phyloP scores from a whole-genome alignment of 164 flowering plant genomes.

The Macadamia integrifolia region DNA sequence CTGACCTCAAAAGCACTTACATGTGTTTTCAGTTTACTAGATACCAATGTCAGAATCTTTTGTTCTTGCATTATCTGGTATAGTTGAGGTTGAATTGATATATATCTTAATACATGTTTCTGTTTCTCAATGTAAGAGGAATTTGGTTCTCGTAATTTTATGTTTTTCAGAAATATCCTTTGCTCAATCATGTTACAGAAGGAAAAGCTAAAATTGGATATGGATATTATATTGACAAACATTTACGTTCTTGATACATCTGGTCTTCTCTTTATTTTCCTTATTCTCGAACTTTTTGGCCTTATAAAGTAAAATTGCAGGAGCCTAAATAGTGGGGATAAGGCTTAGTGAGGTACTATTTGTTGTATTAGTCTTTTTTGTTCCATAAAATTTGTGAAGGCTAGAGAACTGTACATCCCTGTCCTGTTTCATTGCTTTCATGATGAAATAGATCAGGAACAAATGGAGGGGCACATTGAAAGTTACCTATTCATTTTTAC shows the following conservation, averaged over 20 bases:
- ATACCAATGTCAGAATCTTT: neutral
- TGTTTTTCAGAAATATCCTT: neutral
- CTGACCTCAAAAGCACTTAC: neutral
- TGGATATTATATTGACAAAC: no score
- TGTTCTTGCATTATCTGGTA: slow-evolving; percentile 5
- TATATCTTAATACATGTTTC: neutral
- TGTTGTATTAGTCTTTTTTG: neutral
- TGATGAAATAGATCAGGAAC: no score
- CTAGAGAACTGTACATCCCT: no score
- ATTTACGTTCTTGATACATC: no score
- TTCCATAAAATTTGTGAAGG: neutral
- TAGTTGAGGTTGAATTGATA: neutral
- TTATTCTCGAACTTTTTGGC: no score
- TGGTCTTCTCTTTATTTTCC: no score
- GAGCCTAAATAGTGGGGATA: no score
- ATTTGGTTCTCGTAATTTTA: slow-evolving; percentile 1
- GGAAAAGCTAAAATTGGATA: neutral
- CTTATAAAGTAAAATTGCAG: no score
- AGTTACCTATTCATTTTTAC: no score
- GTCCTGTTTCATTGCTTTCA: no score
- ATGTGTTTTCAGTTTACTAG: neutral
- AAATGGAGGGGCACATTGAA: no score
- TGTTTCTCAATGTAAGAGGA: neutral
- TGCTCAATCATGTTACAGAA: neutral
- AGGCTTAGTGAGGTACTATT: no score